Evolutionary conservation across 805 yeast genomes (phyloP).

Genomic region (Candida ficus): DNA sequence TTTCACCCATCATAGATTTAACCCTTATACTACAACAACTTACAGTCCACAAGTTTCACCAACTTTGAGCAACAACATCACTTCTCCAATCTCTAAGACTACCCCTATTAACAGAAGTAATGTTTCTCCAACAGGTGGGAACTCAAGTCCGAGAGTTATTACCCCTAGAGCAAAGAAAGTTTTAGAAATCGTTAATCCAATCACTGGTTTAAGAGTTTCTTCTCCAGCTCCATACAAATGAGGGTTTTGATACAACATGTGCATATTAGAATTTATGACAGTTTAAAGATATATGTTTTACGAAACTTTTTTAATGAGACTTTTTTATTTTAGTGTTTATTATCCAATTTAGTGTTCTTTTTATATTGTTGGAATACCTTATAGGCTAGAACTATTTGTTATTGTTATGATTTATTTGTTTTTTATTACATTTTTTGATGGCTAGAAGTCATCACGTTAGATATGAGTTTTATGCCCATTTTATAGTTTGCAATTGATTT

Average conservation of each 20-base stretch:
- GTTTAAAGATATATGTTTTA: neutral
- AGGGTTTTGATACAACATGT: no score
- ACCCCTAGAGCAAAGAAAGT: conserved; percentile 58
- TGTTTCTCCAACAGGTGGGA: neutral
- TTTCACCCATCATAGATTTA: conserved; percentile 44
- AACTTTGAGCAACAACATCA: conserved; percentile 22
- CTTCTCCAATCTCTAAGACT: conserved; percentile 19
- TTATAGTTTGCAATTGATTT: no score
- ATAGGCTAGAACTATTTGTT: no score
- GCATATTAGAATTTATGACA: no score
- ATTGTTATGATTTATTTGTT: no score
- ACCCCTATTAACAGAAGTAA: conserved; percentile 11
- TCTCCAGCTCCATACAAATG: conserved; percentile 39
- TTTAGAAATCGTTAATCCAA: conserved; percentile 59
- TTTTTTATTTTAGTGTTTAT: neutral
- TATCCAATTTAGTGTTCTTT: no score
- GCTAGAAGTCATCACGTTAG: no score
- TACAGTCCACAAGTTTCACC: conserved; percentile 50
- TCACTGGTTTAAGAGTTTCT: conserved; percentile 49
- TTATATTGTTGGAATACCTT: no score
- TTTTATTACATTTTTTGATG: no score
- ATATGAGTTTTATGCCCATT: no score
- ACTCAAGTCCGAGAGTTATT: conserved; percentile 38
- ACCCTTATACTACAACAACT: conserved; percentile 61
- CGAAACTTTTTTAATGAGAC: neutral